These are phyloP conservation scores for Xerophyta viscosa DNA, from an alignment of 106 monocot genomes.

Conservation along the genomic window DNA sequence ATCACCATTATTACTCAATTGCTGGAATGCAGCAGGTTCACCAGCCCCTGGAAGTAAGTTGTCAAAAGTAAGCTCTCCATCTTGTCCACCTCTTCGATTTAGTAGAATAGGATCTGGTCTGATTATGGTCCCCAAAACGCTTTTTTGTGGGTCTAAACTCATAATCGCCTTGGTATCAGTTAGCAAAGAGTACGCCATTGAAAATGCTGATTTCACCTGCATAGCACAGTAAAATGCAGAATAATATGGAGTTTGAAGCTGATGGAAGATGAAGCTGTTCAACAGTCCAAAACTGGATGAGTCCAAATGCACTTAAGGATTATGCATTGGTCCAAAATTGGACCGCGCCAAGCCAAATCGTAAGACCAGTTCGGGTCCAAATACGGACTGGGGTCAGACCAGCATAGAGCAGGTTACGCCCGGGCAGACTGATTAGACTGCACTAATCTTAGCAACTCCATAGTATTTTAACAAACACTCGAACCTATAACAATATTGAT, in stretches of 20 bases:
- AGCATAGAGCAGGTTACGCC: no score
- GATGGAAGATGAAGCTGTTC: background rate
- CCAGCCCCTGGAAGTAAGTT: slow-evolving; percentile 56
- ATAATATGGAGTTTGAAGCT: background rate
- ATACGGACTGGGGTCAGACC: no score
- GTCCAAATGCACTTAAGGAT: no score
- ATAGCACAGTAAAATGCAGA: background rate
- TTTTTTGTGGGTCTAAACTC: slow-evolving; percentile 36
- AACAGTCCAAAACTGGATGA: background rate
- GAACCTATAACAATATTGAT: no score
- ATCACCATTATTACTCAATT: slow-evolving; percentile 12
- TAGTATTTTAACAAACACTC: no score
- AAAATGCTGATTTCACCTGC: slow-evolving; percentile 88
- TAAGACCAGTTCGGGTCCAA: no score
- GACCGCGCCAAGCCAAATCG: no score
- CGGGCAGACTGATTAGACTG: no score
- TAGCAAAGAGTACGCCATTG: slow-evolving; percentile 63
- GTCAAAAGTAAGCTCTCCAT: slow-evolving; percentile 40
- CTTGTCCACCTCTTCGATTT: slow-evolving; percentile 55
- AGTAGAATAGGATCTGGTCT: slow-evolving; percentile 67
- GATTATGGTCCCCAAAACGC: slow-evolving; percentile 83
- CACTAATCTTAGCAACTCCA: no score
- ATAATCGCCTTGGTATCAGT: slow-evolving; percentile 49
- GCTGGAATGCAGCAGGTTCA: slow-evolving; percentile 22
- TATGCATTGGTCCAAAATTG: no score